Evolutionary conservation across 176 grass and related monocot genomes (phyloP), one percentile per base, ranked within the genome.

Genomic region (Aegilops umbellulata): DNA sequence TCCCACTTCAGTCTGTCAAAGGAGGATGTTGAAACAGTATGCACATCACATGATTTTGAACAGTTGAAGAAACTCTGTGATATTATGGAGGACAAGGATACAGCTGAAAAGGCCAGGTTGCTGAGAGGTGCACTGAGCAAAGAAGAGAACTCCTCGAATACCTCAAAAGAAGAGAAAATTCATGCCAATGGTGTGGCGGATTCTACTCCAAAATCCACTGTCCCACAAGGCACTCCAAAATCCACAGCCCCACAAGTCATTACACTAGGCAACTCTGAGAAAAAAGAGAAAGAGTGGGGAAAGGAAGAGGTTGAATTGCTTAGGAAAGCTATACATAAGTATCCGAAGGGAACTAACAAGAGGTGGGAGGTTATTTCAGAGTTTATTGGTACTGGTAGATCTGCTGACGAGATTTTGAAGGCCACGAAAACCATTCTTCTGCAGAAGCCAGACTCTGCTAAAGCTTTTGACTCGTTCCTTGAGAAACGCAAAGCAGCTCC

Each of bases 351-450:
- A 65, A 99, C 94, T 49, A 94, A 90, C 0, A 81, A 92, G 42
- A 94, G 97, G 61, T 99, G 97, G 97, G 97, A 99, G 79, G 97
- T 94, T 22, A 90, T 99, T 89, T 93, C 97, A 7, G 97, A 94
- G 31, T 99, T 93, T 83, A 91, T 99, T 86, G 94, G 97, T 17
- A 99, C 94, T 19, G 72, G 74, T 23, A 90, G 97, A 84, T 94
- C 97, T 5, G 94, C 93, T 47, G 97, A 99, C 73, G 97, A 99
- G 79, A 96, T 99, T 85, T 88, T 96, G n/a, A 99, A 94, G 82
- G 97, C 97, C 49, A 96, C 97, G 0, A 96, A 96, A 78, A 96
- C 86, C 23, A 88, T 99, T 75, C 97, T 99, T 49, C 88, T 99
- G 44, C 92, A 94, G 87, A 99, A 99, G 79, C 97, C 97, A 29